phyloP scores from a whole-genome alignment of 2,329 filamentous ascomycete genomes.

The Colletotrichum graminicola region DNA sequence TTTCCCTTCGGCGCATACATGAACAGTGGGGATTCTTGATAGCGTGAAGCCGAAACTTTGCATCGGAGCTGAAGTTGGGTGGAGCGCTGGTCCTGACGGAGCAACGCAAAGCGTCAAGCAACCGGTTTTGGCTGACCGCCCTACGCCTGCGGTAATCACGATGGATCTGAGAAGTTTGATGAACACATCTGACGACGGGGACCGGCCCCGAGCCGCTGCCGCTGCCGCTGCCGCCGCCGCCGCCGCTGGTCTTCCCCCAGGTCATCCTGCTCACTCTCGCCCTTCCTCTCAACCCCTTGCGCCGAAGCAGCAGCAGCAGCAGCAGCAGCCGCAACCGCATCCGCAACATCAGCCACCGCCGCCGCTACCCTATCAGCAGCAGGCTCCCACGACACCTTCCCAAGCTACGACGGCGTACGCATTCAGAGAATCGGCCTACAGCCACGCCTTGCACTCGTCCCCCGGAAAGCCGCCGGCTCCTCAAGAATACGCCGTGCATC shows the following conservation, averaged over 20 bases:
- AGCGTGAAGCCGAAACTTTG: conserved; percentile 38
- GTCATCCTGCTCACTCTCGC: conserved; percentile 24
- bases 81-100: conserved; percentile 31
- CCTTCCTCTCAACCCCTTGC: conserved; percentile 34
- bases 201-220: conserved; percentile 52
- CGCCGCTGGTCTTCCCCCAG: conserved; percentile 4
- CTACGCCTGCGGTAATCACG: conserved; percentile 35
- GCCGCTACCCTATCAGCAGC: conserved; percentile 45
- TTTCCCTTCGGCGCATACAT: conserved; percentile 35
- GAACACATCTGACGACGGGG: conserved; percentile 64
- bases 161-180: conserved; percentile 69
- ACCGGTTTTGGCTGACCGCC: conserved; percentile 7
- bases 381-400: conserved; percentile 46
- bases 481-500: conserved; percentile 57
- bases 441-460: conserved; percentile 56
- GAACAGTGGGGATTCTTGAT: conserved; percentile 30
- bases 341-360: conserved; percentile 49
- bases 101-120: conserved; percentile 4
- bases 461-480: conserved; percentile 58
- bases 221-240: conserved; percentile 43
- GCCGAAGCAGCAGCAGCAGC: conserved; percentile 42
- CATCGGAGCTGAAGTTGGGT: conserved; percentile 36
- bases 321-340: conserved; percentile 45
- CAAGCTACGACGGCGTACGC: conserved; percentile 59
- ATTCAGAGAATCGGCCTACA: conserved; percentile 62